Conservation (phyloP, 2,329 filamentous ascomycete genomes). For the Arthrinium phaeospermum region DNA sequence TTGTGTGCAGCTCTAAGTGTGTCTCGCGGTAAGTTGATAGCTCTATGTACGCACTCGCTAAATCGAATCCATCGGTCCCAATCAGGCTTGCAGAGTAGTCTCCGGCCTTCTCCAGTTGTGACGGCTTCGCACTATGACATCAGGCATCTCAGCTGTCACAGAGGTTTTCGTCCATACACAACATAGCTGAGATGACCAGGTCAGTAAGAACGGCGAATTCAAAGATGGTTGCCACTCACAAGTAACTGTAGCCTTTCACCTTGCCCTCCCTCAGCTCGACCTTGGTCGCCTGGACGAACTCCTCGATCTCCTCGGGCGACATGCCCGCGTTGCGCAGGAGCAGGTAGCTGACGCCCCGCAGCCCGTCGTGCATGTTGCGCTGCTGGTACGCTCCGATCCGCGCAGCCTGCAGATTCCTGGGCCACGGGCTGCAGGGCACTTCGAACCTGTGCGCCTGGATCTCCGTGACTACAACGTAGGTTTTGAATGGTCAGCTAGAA, state of each 20-base stretch:
- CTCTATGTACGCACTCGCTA: neutral
- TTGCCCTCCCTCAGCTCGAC: neutral
- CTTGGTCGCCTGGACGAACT: slow-evolving; percentile 10
- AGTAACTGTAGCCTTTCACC: neutral
- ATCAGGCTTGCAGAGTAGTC: neutral
- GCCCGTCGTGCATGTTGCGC: slow-evolving; percentile 16
- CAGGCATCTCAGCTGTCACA: neutral
- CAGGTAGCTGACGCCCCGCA: slow-evolving; percentile 18
- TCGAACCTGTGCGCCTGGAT: slow-evolving; percentile 14
- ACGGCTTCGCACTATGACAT: neutral
- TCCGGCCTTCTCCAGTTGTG: neutral
- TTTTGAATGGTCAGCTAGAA: neutral
- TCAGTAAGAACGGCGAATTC: neutral
- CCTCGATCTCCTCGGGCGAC: slow-evolving; percentile 17
- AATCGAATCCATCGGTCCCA: neutral
- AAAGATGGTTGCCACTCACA: neutral
- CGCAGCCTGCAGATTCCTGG: neutral
- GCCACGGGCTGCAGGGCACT: slow-evolving; percentile 21
- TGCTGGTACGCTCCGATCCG: slow-evolving; percentile 15
- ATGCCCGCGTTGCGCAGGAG: slow-evolving; percentile 18
- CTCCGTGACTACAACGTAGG: slow-evolving; percentile 9
- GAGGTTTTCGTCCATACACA: neutral
- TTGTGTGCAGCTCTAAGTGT: neutral
- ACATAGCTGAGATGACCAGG: neutral
- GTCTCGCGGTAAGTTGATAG: neutral